Percentiles rank a stretch among this genome's conserved stretches.
These are phyloP conservation scores for Lodderomyces oxycetoniae DNA, from an alignment of 1,139 yeast genomes.

Conservation along the genomic window DNA sequence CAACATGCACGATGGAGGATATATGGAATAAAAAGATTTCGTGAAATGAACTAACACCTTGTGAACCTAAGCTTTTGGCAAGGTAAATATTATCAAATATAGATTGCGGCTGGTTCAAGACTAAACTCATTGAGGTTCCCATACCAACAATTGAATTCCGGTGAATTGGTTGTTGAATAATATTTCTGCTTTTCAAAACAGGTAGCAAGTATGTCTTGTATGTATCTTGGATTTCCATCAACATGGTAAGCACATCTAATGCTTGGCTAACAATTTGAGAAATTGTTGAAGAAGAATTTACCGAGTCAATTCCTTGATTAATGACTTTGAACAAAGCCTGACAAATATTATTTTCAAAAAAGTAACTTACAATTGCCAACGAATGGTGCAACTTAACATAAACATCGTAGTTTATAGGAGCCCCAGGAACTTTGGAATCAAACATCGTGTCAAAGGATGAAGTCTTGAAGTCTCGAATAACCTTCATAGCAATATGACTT, in stretches of 20 bases:
- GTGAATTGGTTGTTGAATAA: slow-evolving; percentile 7
- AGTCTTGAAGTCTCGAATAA: slow-evolving; percentile 29
- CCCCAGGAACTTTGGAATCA: slow-evolving; percentile 21
- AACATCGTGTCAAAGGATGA: slow-evolving; percentile 51
- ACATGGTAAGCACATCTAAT: slow-evolving; percentile 43
- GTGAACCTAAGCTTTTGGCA: slow-evolving; percentile 53
- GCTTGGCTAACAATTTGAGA: slow-evolving; percentile 21
- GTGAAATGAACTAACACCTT: slow-evolving; percentile 59
- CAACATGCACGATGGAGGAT: slow-evolving; percentile 64
- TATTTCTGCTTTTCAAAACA: slow-evolving; percentile 23
- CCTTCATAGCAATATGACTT: slow-evolving; percentile 32
- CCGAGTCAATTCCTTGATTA: slow-evolving; percentile 48
- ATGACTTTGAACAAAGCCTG: slow-evolving; percentile 53
- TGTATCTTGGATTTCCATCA: slow-evolving; percentile 51
- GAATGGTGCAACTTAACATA: slow-evolving; percentile 63
- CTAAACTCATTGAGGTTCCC: slow-evolving; percentile 26
- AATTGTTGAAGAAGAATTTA: slow-evolving; percentile 32
- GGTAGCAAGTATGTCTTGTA: slow-evolving; percentile 27
- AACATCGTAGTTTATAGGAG: slow-evolving; percentile 24
- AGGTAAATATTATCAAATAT: slow-evolving; percentile 48
- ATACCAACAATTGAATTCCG: slow-evolving; percentile 16
- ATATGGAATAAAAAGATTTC: slow-evolving; percentile 69
- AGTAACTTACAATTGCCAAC: slow-evolving; percentile 54
- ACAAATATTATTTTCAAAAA: slow-evolving; percentile 58
- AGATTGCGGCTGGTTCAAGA: slow-evolving; percentile 26